These are phyloP conservation scores for Paracorniculantispora psalliotae DNA, from an alignment of 2,329 filamentous ascomycete species.

Conservation along the genomic window DNA sequence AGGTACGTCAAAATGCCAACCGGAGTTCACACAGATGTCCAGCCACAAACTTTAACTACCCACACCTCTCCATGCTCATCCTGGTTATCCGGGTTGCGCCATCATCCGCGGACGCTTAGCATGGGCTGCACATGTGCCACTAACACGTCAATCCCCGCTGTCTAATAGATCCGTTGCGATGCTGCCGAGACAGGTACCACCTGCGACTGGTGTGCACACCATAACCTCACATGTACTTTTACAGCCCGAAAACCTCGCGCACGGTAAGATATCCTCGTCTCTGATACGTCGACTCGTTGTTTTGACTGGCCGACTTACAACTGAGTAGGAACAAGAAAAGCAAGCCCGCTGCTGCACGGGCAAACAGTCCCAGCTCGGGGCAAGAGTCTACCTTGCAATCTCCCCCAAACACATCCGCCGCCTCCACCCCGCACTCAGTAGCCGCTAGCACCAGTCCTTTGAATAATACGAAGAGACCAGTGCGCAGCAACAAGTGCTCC, in stretches of 20 bases:
- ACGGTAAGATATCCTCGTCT: neutral
- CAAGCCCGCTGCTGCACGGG: neutral
- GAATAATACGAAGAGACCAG: neutral
- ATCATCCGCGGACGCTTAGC: neutral
- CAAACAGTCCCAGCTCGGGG: neutral
- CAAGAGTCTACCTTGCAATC: neutral
- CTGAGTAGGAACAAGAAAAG: neutral
- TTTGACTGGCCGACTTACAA: neutral
- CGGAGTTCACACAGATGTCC: neutral
- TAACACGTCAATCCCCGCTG: constrained; percentile 13
- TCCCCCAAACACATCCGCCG: neutral
- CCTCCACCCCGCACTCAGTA: neutral
- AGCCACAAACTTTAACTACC: neutral
- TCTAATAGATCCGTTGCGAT: constrained; percentile 45
- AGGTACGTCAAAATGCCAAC: constrained; percentile 29
- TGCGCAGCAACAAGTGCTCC: constrained; percentile 2
- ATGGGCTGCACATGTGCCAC: neutral
- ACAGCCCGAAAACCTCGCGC: constrained; percentile 17
- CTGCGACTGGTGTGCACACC: constrained; percentile 48
- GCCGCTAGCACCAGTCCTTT: neutral
- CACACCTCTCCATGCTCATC: neutral
- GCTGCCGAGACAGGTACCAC: constrained; percentile 28
- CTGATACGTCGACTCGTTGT: no score
- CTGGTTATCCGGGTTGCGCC: neutral
- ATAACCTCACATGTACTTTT: constrained; percentile 43